Evolutionary conservation across 2,329 filamentous ascomycete species (phyloP).

Genomic region (Colletotrichum limetticola): DNA sequence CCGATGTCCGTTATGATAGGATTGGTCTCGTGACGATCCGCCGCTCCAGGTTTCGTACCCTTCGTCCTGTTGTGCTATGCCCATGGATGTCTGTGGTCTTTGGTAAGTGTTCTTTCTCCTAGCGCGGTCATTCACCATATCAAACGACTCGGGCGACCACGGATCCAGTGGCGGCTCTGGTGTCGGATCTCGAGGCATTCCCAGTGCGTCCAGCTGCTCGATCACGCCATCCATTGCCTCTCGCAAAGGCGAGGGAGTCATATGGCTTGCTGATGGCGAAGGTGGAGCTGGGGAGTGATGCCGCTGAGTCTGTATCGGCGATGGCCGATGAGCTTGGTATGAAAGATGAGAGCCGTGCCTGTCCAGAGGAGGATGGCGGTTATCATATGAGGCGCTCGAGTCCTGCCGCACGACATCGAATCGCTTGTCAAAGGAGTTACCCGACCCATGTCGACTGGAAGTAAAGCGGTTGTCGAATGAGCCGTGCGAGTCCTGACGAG

Average conservation of each 20-base stretch:
- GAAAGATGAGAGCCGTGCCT: constrained; percentile 53
- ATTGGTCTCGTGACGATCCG: constrained; percentile 61
- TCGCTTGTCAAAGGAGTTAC: constrained; percentile 53
- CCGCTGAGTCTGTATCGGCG: constrained; percentile 63
- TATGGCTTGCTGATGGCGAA: constrained; percentile 72
- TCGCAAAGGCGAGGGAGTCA: constrained; percentile 90
- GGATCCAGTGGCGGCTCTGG: constrained; percentile 72
- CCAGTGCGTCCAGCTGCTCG: constrained; percentile 91
- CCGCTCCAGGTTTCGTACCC: constrained; percentile 70
- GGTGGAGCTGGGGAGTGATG: constrained; percentile 73
- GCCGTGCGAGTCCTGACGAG: constrained; percentile 51
- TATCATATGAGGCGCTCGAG: constrained; percentile 46
- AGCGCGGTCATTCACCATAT: constrained; percentile 59
- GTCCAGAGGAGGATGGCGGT: constrained; percentile 39
- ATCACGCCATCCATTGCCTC: constrained; percentile 99
- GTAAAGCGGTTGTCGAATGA: constrained; percentile 50
- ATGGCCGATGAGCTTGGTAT: constrained; percentile 46
- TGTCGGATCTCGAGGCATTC: constrained; percentile 66
- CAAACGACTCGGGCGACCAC: constrained; percentile 93
- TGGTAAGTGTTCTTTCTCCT: constrained; percentile 44
- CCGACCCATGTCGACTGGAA: constrained; percentile 51
- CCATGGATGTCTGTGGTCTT: constrained; percentile 80
- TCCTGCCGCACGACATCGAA: constrained; percentile 41
- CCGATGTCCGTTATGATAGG: constrained; percentile 51
- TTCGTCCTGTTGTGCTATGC: constrained; percentile 71